phyloP scores from a whole-genome alignment of 495 filamentous ascomycete species.

The Choiromyces venosus region DNA sequence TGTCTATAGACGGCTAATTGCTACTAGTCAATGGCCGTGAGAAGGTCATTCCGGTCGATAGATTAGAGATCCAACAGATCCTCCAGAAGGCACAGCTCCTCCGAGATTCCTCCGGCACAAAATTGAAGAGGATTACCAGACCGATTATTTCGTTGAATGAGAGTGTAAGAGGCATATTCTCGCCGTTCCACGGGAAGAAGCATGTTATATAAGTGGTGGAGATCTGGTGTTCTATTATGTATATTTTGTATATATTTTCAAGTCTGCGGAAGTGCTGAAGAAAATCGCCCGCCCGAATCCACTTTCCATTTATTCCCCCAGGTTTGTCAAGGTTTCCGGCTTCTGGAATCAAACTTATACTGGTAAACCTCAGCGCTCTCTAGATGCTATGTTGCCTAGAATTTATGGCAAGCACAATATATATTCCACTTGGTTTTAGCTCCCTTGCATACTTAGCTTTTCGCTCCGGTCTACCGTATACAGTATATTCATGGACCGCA shows the following conservation, averaged over 20 bases:
- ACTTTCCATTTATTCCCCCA: neutral
- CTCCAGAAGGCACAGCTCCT: constrained; percentile 73
- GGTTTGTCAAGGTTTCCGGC: neutral
- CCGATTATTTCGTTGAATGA: constrained; percentile 80
- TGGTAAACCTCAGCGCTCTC: neutral
- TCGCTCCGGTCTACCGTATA: neutral
- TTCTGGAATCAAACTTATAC: neutral
- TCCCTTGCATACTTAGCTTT: neutral
- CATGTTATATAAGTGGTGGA: constrained; percentile 23
- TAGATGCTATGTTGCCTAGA: neutral
- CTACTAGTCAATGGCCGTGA: constrained; percentile 70
- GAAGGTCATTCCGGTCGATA: constrained; percentile 82
- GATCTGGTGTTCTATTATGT: neutral
- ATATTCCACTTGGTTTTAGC: neutral
- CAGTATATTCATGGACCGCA: neutral
- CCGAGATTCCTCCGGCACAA: constrained; percentile 79
- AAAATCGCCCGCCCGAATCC: neutral
- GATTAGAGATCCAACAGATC: constrained; percentile 73
- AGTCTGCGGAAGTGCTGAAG: neutral
- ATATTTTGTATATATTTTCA: constrained; percentile 9
- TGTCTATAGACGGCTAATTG: neutral
- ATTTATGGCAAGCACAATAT: neutral
- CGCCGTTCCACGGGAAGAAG: constrained; percentile 70
- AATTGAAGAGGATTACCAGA: constrained; percentile 71
- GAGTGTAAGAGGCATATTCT: constrained; percentile 92